Evolutionary conservation across 2,329 filamentous ascomycete genomes (phyloP), one percentile per base, ranked within the genome.

Genomic region (Phaeomoniella chlamydospora): DNA sequence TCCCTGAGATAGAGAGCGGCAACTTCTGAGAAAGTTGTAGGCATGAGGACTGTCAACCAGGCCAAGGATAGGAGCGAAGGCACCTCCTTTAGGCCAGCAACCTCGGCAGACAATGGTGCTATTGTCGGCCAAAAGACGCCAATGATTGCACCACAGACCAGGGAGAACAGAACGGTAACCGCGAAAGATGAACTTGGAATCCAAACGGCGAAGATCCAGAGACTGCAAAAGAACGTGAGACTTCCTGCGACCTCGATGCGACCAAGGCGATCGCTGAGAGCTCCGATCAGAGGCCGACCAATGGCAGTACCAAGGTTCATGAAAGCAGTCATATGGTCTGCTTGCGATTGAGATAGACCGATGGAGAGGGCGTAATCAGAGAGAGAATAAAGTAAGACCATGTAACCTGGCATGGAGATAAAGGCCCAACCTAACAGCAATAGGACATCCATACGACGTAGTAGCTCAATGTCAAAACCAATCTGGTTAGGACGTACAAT

Each of bases 1-100:
- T 47, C 51, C 11, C 68, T 62, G 34, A 72, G 64, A 42, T 68
- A 59, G 4, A 72, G 51, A 0, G 62, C 67, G 41, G 72, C 72
- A 0, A 65, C 56, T 42, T 72, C 68, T 2, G 62, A 65, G 41
- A 70, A 70, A 1, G 62, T 65, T 13, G 59, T 62, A 5, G 68
- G 68, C 15, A 50, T 34, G 3, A 47, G 40, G 15, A 47, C 36
- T 4, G 45, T 43, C 17, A 51, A 17, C 49, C 49, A 52, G 18
- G 48, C 43, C 16, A 53, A 26, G 6, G 45, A 49, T 22, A 52
- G 38, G 18, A 49, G 34, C 11, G 49, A 47, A 1, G 45, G 46
- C 13, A 52, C 38, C 13, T 50, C 43, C 32, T 37, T 39, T 6
- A 53, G 39, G 6, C 48, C 49, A 4, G 44, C 50, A 2, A 53